Base-by-base conservation (phyloP, 495 filamentous ascomycete genomes). In the Chlorociboria aeruginascens region DNA sequence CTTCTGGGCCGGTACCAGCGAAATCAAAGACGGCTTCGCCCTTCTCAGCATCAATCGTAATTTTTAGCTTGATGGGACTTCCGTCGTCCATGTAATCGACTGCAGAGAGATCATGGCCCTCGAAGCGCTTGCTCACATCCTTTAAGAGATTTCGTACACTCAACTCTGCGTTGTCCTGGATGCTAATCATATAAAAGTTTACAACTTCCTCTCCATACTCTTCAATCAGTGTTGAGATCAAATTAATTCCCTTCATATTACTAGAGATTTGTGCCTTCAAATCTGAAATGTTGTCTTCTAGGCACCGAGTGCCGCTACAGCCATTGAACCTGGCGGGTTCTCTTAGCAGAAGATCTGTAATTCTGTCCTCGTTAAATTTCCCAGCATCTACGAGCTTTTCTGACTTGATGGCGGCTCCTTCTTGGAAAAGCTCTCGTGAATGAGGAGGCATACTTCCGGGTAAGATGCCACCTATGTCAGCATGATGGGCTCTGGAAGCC, bases 401-500 rank as follows among this genome's bases (percentile, higher is more conserved):
- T 8, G 82, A 83, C 63, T 92, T 89, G 55, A 98, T 94, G 8
- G 89, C 78, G 0, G 93, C 90, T 8, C 92, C 92, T 66, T 98
- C 92, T 63, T 98, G 90, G 69, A 72, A 96, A 0, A 98, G 74
- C 57, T 96, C 92, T 6, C 83, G 78, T 3, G 89, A 95, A 51
- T 95, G 84, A 1, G 92, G 92, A 1, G 92, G 92, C 92, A 98
- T 98, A 33, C 86, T 93, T 8, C 92, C 92, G 0, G 92, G 90
- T 4, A 95, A 76, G 45, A 96, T 96, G 29, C 92, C 92, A 11
- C 92, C 92, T 54, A 98, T 97, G 62, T 98, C 92, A 2, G 92
- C 92, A 52, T 98, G 92, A 60, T 98, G 92, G 0, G 92, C 92
- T 30, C 92, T 78, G 29, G 88, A 94, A 3, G 92, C 92, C 6